phyloP scores from a whole-genome alignment of 345 rosid species.

The Pugionium cornutum region DNA sequence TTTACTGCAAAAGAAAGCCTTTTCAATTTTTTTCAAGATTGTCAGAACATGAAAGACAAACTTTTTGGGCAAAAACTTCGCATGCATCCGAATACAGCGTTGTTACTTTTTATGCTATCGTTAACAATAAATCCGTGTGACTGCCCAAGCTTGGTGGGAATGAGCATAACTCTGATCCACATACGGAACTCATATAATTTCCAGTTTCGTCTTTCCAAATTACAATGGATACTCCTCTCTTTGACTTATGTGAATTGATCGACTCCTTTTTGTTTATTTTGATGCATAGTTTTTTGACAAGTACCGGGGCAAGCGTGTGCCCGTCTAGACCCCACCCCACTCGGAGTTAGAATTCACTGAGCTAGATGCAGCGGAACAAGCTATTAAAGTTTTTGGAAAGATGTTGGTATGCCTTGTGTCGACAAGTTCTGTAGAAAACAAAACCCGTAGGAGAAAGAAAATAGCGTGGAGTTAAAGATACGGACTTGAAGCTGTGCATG shows the following conservation, averaged over 20 bases:
- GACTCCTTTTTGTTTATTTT: conserved; percentile 1
- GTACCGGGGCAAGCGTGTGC: conserved; percentile 46
- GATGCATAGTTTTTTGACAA: conserved; percentile 43
- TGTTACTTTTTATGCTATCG: conserved; percentile 1
- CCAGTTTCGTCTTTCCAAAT: conserved; percentile 2
- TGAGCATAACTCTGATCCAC: background rate
- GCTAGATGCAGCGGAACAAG: conserved; percentile 21
- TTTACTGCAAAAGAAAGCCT: background rate
- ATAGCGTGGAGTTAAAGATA: conserved; percentile 25
- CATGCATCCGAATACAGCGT: background rate
- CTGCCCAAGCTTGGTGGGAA: conserved; percentile 9
- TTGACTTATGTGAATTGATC: background rate
- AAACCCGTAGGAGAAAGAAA: conserved; percentile 31
- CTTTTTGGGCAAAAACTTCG: background rate
- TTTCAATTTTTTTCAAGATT: background rate
- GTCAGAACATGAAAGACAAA: conserved; percentile 5
- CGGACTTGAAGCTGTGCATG: conserved; percentile 28
- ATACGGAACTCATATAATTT: background rate
- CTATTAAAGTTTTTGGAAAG: conserved; percentile 23
- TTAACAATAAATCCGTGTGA: background rate
- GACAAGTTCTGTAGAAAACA: conserved; percentile 28
- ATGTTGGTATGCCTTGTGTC: conserved; percentile 20
- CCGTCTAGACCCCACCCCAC: conserved; percentile 23
- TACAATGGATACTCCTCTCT: conserved; percentile 4
- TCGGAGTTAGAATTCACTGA: conserved; percentile 11